Percentiles rank a stretch among this genome's conserved stretches.
Conservation (phyloP, 2,329 filamentous ascomycete species). For the Microcyclosporella mali region DNA sequence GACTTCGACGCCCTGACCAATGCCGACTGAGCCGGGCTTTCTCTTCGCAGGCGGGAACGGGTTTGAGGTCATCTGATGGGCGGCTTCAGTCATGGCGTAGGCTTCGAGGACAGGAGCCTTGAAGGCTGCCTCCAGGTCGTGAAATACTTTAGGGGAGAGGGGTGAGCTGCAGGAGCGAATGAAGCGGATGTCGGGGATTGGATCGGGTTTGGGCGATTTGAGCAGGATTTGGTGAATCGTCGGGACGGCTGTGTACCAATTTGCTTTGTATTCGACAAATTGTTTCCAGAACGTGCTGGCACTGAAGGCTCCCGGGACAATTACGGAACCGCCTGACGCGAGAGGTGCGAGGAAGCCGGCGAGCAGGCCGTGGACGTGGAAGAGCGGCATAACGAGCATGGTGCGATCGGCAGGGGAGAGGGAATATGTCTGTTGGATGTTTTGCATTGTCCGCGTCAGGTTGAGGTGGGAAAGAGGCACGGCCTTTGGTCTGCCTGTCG, state of each 20-base stretch:
- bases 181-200: conserved; percentile 70
- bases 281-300: conserved; percentile 77
- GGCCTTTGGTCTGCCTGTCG: conserved; percentile 78
- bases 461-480: conserved; percentile 77
- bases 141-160: conserved; percentile 72
- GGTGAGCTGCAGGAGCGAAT: conserved; percentile 84
- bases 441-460: conserved; percentile 74
- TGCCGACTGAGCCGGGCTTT: conserved; percentile 73
- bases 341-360: conserved; percentile 76
- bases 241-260: conserved; percentile 91
- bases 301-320: conserved; percentile 74
- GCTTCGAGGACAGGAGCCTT: conserved; percentile 78
- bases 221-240: conserved; percentile 88
- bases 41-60: conserved; percentile 59
- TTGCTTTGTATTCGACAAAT: conserved; percentile 67
- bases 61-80: conserved; percentile 75
- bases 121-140: conserved; percentile 69
- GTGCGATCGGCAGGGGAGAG: conserved; percentile 67
- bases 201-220: conserved; percentile 62
- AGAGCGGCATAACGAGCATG: conserved; percentile 83
- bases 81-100: conserved; percentile 88
- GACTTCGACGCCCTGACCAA: conserved; percentile 78
- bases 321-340: conserved; percentile 67
- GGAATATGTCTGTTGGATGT: conserved; percentile 72
- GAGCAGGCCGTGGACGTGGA: conserved; percentile 84